Evolutionary conservation across 2,329 filamentous ascomycete genomes (phyloP).

Genomic region (Chaetomium strumarium): DNA sequence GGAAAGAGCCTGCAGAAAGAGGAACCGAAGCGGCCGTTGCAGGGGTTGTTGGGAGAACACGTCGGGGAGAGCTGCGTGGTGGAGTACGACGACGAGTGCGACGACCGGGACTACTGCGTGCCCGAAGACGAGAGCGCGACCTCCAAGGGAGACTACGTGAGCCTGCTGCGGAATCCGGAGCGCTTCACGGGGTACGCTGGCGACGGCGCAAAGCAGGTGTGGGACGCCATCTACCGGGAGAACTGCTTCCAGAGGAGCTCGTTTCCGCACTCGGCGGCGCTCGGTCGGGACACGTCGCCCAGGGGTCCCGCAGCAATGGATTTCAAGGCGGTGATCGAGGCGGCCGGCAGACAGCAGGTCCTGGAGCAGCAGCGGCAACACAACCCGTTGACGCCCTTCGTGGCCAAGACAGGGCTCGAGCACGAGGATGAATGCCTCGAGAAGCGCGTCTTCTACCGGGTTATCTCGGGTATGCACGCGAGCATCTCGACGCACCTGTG

Average conservation of each 20-base stretch:
- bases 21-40: conserved; percentile 65
- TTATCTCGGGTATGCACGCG: conserved; percentile 96
- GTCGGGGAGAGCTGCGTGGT: conserved; percentile 95
- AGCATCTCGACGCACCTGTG: conserved; percentile 95
- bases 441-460: conserved; percentile 96
- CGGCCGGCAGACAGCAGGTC: conserved; percentile 53
- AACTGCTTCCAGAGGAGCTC: conserved; percentile 82
- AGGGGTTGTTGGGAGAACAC: conserved; percentile 74
- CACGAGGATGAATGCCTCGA: conserved; percentile 90
- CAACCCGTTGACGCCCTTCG: conserved; percentile 51
- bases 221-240: conserved; percentile 94
- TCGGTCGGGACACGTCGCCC: conserved; percentile 42
- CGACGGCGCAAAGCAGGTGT: conserved; percentile 78
- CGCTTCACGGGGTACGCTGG: conserved; percentile 92
- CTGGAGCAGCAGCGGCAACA: conserved; percentile 55
- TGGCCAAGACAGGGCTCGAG: conserved; percentile 61
- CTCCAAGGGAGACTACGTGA: conserved; percentile 93
- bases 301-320: conserved; percentile 51
- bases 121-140: conserved; percentile 85
- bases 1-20: conserved; percentile 67
- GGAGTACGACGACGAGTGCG: conserved; percentile 95
- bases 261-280: conserved; percentile 52
- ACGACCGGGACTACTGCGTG: conserved; percentile 93
- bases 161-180: conserved; percentile 86
- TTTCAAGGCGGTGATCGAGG: conserved; percentile 56